Conservation (phyloP, 2,329 filamentous ascomycete species). For the Chaetomium olivaceum region DNA sequence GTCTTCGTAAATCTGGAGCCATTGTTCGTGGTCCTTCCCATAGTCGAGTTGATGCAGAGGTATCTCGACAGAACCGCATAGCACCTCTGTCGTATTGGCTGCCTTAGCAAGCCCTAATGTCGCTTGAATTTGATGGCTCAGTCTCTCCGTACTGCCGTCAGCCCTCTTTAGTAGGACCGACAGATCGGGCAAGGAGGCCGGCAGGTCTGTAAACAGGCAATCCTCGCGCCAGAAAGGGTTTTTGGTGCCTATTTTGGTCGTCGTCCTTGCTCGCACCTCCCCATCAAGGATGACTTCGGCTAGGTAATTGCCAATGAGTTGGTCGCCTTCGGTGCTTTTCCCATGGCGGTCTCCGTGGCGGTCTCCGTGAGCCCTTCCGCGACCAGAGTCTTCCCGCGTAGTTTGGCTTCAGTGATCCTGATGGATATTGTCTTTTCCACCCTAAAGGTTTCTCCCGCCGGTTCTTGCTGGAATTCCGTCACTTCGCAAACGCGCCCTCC, state of each 20-base stretch:
- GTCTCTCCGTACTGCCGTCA: constrained; percentile 51
- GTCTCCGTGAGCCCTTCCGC: constrained; percentile 37
- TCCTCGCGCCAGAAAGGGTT: constrained; percentile 83
- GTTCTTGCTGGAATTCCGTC: constrained; percentile 43
- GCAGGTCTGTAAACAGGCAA: constrained; percentile 74
- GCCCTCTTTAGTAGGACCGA: constrained; percentile 71
- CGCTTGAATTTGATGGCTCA: constrained; percentile 47
- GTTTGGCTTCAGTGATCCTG: constrained; percentile 62
- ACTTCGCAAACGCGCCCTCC: constrained; percentile 47
- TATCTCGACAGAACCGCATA: constrained; percentile 77
- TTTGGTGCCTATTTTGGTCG: constrained; percentile 67
- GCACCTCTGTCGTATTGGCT: constrained; percentile 50
- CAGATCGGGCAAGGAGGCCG: constrained; percentile 66
- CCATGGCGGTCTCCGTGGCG: constrained; percentile 37
- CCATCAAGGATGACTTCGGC: constrained; percentile 79
- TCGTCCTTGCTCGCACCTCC: constrained; percentile 74
- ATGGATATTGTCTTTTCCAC: constrained; percentile 62
- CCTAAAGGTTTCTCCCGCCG: constrained; percentile 55
- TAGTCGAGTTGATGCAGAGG: constrained; percentile 75
- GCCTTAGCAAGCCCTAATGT: constrained; percentile 47
- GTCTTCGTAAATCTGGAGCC: constrained; percentile 80
- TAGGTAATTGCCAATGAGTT: constrained; percentile 67
- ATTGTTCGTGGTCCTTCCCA: constrained; percentile 79
- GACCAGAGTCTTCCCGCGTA: constrained; percentile 44
- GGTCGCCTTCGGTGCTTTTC: constrained; percentile 44